A percentile compares a stretch with the other conserved stretches of the same genome.
These are phyloP conservation scores for Pichia sp. DNA, from an alignment of 1,139 yeast genomes.

Conservation along the genomic window DNA sequence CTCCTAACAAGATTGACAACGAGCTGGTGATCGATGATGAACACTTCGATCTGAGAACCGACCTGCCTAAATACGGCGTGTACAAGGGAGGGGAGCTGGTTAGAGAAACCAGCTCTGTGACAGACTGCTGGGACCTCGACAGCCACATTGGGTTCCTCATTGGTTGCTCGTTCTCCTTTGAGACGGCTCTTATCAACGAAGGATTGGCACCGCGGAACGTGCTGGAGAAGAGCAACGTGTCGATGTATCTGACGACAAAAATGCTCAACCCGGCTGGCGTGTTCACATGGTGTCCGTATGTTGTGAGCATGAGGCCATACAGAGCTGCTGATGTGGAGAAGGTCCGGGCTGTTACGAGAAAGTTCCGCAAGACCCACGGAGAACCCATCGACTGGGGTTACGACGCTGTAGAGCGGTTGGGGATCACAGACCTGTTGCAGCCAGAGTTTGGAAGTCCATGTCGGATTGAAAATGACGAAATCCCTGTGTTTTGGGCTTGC, in stretches of 20 bases:
- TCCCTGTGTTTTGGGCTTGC: conserved; percentile 13
- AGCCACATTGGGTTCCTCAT: conserved; percentile 8
- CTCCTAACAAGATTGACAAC: neutral
- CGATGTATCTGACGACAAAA: conserved; percentile 11
- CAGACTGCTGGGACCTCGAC: conserved; percentile 1
- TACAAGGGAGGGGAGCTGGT: neutral
- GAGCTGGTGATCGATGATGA: neutral
- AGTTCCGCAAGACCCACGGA: conserved; percentile 7
- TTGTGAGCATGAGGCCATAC: conserved; percentile 12
- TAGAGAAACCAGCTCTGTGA: neutral
- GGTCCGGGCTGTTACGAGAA: conserved; percentile 7
- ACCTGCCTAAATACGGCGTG: conserved; percentile 7
- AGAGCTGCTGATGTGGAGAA: neutral
- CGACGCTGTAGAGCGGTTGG: conserved; percentile 8
- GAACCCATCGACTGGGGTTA: conserved; percentile 13
- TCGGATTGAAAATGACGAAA: conserved; percentile 1
- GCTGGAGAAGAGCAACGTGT: neutral
- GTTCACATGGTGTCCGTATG: conserved; percentile 2
- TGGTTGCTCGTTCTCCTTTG: conserved; percentile 12
- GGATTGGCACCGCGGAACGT: conserved; percentile 7
- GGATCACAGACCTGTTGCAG: neutral
- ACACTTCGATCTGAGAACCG: conserved; percentile 7
- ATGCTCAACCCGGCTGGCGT: conserved; percentile 4
- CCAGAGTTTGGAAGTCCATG: conserved; percentile 8
- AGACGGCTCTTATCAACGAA: neutral